These are phyloP conservation scores for Teunomyces panamensis DNA, from an alignment of 805 yeast genomes.

Conservation along the genomic window DNA sequence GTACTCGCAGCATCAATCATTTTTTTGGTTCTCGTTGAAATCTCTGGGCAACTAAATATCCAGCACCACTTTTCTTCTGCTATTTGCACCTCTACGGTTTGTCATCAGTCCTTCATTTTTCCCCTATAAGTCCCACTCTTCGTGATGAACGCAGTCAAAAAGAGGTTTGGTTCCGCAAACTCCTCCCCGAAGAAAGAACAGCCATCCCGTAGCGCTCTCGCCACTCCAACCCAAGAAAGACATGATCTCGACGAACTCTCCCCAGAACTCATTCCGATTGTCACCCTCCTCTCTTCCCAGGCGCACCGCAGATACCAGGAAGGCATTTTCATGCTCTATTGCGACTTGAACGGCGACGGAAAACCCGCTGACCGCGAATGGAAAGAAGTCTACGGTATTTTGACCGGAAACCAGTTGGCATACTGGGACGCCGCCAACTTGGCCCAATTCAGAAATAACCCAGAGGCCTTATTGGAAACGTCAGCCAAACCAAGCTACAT, in stretches of 20 bases:
- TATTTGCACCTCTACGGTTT: background rate
- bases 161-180: conserved; percentile 18
- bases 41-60: background rate
- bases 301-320: conserved; percentile 71
- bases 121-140: background rate
- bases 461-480: conserved; percentile 53
- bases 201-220: conserved; percentile 5
- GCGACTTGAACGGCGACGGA: conserved; percentile 81
- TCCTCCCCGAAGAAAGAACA: conserved; percentile 16
- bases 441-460: conserved; percentile 51
- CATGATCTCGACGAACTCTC: conserved; percentile 27
- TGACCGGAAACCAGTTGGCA: conserved; percentile 88
- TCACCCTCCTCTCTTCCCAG: conserved; percentile 71
- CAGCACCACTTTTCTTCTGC: background rate
- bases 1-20: background rate
- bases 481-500: conserved; percentile 79
- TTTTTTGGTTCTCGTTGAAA: background rate
- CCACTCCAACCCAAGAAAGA: conserved; percentile 9
- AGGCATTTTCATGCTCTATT: conserved; percentile 70
- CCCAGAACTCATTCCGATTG: conserved; percentile 64
- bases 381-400: conserved; percentile 89
- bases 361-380: conserved; percentile 79
- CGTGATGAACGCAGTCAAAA: conserved; percentile 20
- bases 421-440: conserved; percentile 82
- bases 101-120: background rate